Conservation (phyloP, 768 basidiomycete genomes). For the Hypsizygus marmoreus region DNA sequence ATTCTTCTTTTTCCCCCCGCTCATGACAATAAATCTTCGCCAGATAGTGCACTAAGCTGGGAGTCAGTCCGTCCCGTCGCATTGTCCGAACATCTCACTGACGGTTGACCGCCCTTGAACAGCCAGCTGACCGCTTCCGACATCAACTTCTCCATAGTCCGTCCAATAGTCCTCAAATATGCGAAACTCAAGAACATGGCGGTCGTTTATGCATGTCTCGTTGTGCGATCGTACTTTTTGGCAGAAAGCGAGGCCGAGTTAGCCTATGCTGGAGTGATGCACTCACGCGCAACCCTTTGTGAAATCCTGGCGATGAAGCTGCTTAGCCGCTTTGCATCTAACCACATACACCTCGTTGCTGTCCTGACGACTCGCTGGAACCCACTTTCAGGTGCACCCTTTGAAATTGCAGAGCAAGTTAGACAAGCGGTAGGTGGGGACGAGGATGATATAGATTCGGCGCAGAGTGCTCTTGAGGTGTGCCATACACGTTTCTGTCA, state of each 20-base stretch:
- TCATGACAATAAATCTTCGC: conserved; percentile 16
- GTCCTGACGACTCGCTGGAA: conserved; percentile 85
- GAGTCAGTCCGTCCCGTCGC: conserved; percentile 52
- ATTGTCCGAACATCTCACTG: conserved; percentile 7
- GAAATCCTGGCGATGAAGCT: conserved; percentile 91
- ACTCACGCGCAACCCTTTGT: conserved; percentile 70
- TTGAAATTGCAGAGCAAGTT: conserved; percentile 67
- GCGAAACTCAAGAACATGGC: conserved; percentile 76
- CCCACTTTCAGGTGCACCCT: conserved; percentile 76
- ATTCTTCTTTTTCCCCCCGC: conserved; percentile 9
- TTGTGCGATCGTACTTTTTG: conserved; percentile 80
- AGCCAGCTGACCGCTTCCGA: conserved; percentile 86
- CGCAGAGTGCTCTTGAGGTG: conserved; percentile 89
- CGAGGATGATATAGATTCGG: conserved; percentile 65
- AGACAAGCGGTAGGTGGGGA: conserved; percentile 55
- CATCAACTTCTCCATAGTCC: conserved; percentile 77
- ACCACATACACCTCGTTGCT: conserved; percentile 75
- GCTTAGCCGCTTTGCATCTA: conserved; percentile 69
- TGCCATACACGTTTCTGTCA: conserved; percentile 11
- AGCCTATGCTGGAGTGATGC: conserved; percentile 75
- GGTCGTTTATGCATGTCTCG: conserved; percentile 74
- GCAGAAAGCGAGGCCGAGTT: conserved; percentile 68
- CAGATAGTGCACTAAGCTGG: conserved; percentile 78
- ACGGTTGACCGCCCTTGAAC: too few relatives aligned
- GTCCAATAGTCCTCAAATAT: conserved; percentile 79